Base-by-base conservation (phyloP, 352 stramenopile species). In the Globisporangium lucens region DNA sequence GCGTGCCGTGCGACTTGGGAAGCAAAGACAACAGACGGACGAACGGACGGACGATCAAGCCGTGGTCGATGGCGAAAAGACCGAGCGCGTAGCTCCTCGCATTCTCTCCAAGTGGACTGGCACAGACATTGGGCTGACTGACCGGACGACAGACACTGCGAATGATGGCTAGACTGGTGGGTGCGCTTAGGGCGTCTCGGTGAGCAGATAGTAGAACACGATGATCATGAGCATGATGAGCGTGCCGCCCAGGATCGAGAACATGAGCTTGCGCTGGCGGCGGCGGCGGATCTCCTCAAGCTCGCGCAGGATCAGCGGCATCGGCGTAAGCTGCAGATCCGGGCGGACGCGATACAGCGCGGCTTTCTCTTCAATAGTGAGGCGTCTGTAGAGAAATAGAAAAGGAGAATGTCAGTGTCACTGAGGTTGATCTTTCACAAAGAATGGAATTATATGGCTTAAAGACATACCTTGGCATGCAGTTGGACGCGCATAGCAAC, bases 161-260 rank as follows among this genome's bases (percentile, higher is more conserved):
- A 24, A 51, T 51, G 43, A 20, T 51, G 43, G 38, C 13, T 46
- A 17, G 38, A 46, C 38, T 46, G 38, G 17, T 22, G 43, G 43
- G 43, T n/a, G 17, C 17, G 24, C 13, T 27, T 60, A 65, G 4
- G 56, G 82, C 72, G 82, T 84, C 73, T 88, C 74, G 29, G 78
- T 78, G 66, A 90, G 77, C 69, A 90, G 73, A 70, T 91, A 93
- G 78, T 91, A 93, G 66, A 89, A 88, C 56, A 93, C 80, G 51
- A 91, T 73, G 69, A 93, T 76, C 76, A 91, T 87, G 67, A 91
- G 68, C 53, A 90, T 59, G 51, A 90, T 71, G 63, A 93, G 80
- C 58, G 79, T 79, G 52, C 81, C 80, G 51, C 78, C 83, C 47
- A 91, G 74, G 35, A 87, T 63, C 20, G 80, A 85, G 67, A 93